Evolutionary conservation across 495 filamentous ascomycete genomes (phyloP), one percentile per base, ranked within the genome.

Genomic region (Penicillium coprophilum): DNA sequence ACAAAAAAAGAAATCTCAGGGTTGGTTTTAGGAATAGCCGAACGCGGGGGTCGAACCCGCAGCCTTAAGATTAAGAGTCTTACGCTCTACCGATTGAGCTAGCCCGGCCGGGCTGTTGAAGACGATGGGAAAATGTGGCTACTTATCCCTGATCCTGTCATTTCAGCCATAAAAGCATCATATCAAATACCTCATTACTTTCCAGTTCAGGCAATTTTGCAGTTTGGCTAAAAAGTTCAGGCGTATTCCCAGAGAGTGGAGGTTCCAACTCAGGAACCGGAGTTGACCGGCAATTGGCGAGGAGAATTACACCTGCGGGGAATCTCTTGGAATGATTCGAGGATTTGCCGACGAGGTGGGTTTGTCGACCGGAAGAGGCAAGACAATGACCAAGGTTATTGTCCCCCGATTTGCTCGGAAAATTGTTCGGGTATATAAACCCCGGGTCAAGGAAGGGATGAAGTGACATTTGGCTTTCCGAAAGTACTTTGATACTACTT

Each of bases 81-180:
- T 82, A 87, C 85, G 85, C 85, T 87, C 85, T 87, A 86, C 85
- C 85, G 85, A 88, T 87, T 87, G 85, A 88, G 85, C 85, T 87
- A 88, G 82, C 83, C 71, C 64, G 72, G 72, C 72, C 70, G 71
- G 73, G 53, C 58, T 63, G 60, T 65, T 65, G 57, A 43, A 55
- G 21, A 17, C 34, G 34, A 17, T 8, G 2, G 0, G 15, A 7
- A 2, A 0, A 38, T 2, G 0, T 36, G 34, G 15, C 13, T 36
- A n/a, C 8, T n/a, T 36, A 36, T 5, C 4, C 24, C 24, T 27
- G 24, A n/a, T n/a, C n/a, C n/a, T n/a, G n/a, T n/a, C n/a, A n/a
- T n/a, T n/a, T n/a, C n/a, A n/a, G n/a, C n/a, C n/a, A n/a, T n/a
- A n/a, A n/a, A n/a, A n/a, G n/a, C n/a, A n/a, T n/a, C n/a, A n/a